Percentiles rank a stretch among this genome's conserved stretches.
phyloP scores from a whole-genome alignment of 139 green algal species.

The Chlamydomonas eustigma region DNA sequence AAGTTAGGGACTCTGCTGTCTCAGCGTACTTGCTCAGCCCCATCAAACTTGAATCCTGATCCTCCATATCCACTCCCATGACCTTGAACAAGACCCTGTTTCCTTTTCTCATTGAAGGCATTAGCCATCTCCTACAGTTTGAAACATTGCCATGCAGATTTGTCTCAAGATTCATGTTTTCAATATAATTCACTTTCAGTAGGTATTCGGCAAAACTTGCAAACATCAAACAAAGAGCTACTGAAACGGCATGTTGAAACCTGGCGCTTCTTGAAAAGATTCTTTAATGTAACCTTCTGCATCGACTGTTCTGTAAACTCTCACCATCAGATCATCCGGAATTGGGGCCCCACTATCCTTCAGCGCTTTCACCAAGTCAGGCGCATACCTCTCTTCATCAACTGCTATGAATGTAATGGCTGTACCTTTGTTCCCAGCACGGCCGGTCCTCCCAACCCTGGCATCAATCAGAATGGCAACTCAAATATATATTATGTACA shows the following conservation, averaged over 20 bases:
- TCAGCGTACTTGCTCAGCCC: conserved; percentile 33
- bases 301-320: neutral
- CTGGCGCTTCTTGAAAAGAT: too few species aligned
- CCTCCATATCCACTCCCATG: conserved; percentile 89
- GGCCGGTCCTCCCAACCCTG: conserved; percentile 82
- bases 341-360: conserved; percentile 70
- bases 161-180: too few species aligned
- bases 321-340: conserved; percentile 41
- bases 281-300: neutral
- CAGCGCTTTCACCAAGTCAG: conserved; percentile 93
- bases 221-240: too few species aligned
- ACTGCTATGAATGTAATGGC: conserved; percentile 93
- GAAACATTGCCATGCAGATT: too few species aligned
- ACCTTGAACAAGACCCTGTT: conserved; percentile 64
- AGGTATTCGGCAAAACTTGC: too few species aligned
- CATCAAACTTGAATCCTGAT: conserved; percentile 92
- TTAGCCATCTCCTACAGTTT: conserved; percentile 76
- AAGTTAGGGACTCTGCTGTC: too few species aligned
- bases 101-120: conserved; percentile 70
- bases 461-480: too few species aligned
- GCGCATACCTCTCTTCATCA: conserved; percentile 88
- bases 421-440: conserved; percentile 79
- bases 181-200: too few species aligned
- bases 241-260: too few species aligned
- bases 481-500: too few species aligned